Evolutionary conservation across 164 flowering plant species (phyloP).

Genomic region (Paratinospora sagittata): DNA sequence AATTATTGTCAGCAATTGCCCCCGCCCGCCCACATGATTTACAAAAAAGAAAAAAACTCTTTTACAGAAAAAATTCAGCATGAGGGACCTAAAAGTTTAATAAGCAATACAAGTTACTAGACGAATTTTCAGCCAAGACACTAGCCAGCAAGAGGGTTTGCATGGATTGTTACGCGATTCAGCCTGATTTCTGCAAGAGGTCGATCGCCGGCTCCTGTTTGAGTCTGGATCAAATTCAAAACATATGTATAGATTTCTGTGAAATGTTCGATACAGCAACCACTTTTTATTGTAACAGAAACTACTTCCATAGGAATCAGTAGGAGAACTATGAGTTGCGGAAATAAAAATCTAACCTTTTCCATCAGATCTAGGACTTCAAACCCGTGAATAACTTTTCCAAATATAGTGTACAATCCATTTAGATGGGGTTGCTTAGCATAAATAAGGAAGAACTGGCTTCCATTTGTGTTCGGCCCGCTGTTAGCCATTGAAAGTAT

Average conservation of each 20-base stretch:
- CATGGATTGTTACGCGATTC: slow-evolving; percentile 93
- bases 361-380: slow-evolving; percentile 97
- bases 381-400: slow-evolving; percentile 96
- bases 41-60: too few species aligned
- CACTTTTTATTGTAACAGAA: not conserved
- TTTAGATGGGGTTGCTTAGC: slow-evolving; percentile 94
- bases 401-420: slow-evolving; percentile 90
- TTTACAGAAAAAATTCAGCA: too few species aligned
- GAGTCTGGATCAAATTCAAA: slow-evolving; percentile 37
- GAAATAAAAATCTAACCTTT: slow-evolving; percentile 44
- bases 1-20: too few species aligned
- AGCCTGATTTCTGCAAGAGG: slow-evolving; percentile 73
- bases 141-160: slow-evolving; percentile 93
- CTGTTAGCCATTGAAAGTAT: slow-evolving; percentile 91
- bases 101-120: not conserved
- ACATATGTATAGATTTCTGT: not conserved
- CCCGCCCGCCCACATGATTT: too few species aligned
- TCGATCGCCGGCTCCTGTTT: slow-evolving; percentile 44
- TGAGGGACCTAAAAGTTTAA: too few species aligned
- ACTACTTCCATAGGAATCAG: not conserved
- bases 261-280: not conserved
- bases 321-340: not conserved
- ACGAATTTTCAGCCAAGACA: slow-evolving; percentile 7
- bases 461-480: slow-evolving; percentile 93
- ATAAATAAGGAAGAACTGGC: slow-evolving; percentile 86